Conservation (phyloP, 495 filamentous ascomycete genomes). For the Terfezia boudieri region DNA sequence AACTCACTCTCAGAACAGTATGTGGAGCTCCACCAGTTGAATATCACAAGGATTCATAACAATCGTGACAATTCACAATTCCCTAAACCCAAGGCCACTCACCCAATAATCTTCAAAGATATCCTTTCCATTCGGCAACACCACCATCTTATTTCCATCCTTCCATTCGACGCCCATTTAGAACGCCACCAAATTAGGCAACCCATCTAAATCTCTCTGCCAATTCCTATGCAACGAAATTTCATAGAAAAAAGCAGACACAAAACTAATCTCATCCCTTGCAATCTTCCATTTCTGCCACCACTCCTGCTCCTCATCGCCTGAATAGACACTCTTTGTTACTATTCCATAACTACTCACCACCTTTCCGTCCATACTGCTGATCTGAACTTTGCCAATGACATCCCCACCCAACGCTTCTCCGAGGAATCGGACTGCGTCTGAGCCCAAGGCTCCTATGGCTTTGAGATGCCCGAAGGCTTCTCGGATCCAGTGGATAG, state of each 20-base stretch:
- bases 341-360: conserved; percentile 50
- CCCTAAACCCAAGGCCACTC: no score
- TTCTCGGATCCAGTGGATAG: conserved; percentile 66
- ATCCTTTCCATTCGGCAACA: no score
- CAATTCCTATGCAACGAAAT: conserved; percentile 17
- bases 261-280: conserved; percentile 27
- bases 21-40: no score
- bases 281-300: conserved; percentile 32
- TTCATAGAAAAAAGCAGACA: conserved; percentile 11
- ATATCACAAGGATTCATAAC: no score
- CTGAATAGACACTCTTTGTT: conserved; percentile 30
- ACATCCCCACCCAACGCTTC: conserved; percentile 12
- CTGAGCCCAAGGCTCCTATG: conserved; percentile 48
- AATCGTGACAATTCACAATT: no score
- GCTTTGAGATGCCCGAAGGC: conserved; percentile 75
- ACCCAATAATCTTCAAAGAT: no score
- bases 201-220: conserved; percentile 15
- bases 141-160: no score
- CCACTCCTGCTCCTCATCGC: conserved; percentile 22
- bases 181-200: conserved; percentile 15
- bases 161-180: conserved; percentile 1
- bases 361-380: conserved; percentile 20
- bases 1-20: no score
- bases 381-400: conserved; percentile 8
- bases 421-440: conserved; percentile 14